Base-by-base conservation (phyloP, 495 filamentous ascomycete genomes). In the Saxispiralis lemnorum region DNA sequence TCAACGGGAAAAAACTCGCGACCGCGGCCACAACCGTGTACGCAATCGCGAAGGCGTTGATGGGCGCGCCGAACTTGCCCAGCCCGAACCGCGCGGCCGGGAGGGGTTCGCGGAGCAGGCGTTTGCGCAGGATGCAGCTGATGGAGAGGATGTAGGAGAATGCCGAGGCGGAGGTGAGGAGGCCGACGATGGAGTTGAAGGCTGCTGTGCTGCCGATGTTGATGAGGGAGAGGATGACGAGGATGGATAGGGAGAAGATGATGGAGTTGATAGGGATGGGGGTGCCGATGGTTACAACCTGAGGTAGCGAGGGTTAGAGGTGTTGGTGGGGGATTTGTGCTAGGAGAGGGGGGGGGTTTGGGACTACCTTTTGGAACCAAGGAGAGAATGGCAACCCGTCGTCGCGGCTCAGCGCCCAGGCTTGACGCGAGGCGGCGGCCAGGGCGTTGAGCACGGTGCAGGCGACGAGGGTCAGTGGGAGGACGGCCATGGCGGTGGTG, bases 381-480 rank as follows among this genome's bases (percentile, higher is more conserved):
- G 57, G 54, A 36, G 61, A 61, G 40, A 60, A 66, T 0, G 69
- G 66, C 16, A 68, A 41, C 7, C 65, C 69, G 15, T 57, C 44
- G 43, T 73, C 69, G 6, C 69, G 56, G 2, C 70, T 64, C 38
- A 75, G 71, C 1, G 64, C 63, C 69, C 69, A 73, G n/a, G 58
- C 54, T 48, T 69, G 67, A 24, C 71, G 63, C 10, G 69, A 72
- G 10, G 51, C 19, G 2, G 39, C 16, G 12, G 51, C 51, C 13
- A 52, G 14, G 12, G 60, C 54, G 15, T 61, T 65, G 20, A 62
- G 55, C 3, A 51, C 55, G 2, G 53, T 56, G 39, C 43, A 53
- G n/a, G 62, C 41, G 1, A 45, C 44, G 13, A 51, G 34, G 31
- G 48, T 7, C 10, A 66, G 49, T 9, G 66, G 42, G 15, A 64